phyloP scores from a whole-genome alignment of 164 flowering plant genomes.

The Macadamia tetraphylla region DNA sequence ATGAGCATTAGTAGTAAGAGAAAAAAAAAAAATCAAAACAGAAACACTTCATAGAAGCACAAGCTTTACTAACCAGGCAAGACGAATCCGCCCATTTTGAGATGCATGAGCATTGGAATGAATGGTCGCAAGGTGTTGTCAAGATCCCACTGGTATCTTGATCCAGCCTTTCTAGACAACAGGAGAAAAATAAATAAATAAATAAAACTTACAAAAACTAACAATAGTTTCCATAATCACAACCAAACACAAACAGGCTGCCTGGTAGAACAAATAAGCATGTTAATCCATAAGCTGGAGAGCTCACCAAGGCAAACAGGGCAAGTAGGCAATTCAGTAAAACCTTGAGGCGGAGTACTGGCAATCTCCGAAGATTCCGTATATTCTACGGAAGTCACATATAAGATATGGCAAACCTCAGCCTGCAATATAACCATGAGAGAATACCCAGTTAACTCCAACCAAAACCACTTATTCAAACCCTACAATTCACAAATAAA shows the following conservation, averaged over 20 bases:
- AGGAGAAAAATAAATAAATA: slow-evolving; percentile 4
- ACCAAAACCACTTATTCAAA: background rate
- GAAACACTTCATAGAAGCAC: background rate
- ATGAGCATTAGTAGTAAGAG: too few relatives aligned
- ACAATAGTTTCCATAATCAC: background rate
- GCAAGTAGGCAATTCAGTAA: slow-evolving; percentile 80
- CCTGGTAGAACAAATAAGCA: too few relatives aligned
- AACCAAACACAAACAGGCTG: background rate
- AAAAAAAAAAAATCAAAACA: too few relatives aligned
- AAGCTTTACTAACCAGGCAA: slow-evolving; percentile 55
- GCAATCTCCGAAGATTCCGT: slow-evolving; percentile 56
- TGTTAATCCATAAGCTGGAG: background rate
- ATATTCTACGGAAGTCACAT: slow-evolving; percentile 50
- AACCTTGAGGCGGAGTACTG: slow-evolving; percentile 57
- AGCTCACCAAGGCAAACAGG: slow-evolving; percentile 87
- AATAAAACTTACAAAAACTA: background rate
- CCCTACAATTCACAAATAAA: background rate
- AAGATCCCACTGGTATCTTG: slow-evolving; percentile 89
- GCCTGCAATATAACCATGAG: slow-evolving; percentile 38
- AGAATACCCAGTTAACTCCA: background rate
- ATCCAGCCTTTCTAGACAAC: slow-evolving; percentile 75
- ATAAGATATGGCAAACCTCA: slow-evolving; percentile 82
- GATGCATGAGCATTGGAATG: slow-evolving; percentile 84
- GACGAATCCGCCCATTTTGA: slow-evolving; percentile 87
- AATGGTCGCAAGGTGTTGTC: slow-evolving; percentile 82